phyloP scores from a whole-genome alignment of 2,329 filamentous ascomycete species.

The Penicillium sp. region DNA sequence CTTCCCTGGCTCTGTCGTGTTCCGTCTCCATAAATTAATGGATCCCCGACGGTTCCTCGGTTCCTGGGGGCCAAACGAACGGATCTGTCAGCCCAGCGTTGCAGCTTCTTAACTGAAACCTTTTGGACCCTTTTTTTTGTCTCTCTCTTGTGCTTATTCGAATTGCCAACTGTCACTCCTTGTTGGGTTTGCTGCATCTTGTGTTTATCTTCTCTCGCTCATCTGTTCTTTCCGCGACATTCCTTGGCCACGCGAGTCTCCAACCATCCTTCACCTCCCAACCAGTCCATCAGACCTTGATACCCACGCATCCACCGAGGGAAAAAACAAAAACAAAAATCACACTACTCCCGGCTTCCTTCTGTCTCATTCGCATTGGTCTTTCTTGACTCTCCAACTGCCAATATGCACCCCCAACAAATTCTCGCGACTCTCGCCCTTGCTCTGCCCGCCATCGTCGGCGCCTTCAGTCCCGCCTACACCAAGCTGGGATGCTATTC shows the following conservation, averaged over 20 bases:
- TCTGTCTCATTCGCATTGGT: background rate
- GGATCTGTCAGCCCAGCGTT: background rate
- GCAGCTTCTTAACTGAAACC: constrained; percentile 7
- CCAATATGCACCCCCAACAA: constrained; percentile 13
- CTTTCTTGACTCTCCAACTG: background rate
- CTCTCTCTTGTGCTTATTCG: background rate
- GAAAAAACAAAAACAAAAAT: background rate
- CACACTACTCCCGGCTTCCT: background rate
- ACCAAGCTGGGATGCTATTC: constrained; percentile 23
- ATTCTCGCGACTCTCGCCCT: constrained; percentile 18
- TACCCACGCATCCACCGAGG: background rate
- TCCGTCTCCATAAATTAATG: constrained; percentile 11
- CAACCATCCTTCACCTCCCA: background rate
- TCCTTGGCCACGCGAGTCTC: background rate
- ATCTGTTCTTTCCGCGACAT: constrained; percentile 6
- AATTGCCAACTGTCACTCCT: background rate
- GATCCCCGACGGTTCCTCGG: constrained; percentile 10
- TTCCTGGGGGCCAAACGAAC: constrained; percentile 10
- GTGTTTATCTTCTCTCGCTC: constrained; percentile 7
- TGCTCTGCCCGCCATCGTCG: constrained; percentile 4
- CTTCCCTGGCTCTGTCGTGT: background rate
- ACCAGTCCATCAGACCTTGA: background rate
- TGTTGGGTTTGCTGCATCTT: background rate
- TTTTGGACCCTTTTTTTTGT: background rate
- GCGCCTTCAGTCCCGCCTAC: background rate